Evolutionary conservation across 768 basidiomycete genomes (phyloP).

Genomic region (Phylloporus sp.): DNA sequence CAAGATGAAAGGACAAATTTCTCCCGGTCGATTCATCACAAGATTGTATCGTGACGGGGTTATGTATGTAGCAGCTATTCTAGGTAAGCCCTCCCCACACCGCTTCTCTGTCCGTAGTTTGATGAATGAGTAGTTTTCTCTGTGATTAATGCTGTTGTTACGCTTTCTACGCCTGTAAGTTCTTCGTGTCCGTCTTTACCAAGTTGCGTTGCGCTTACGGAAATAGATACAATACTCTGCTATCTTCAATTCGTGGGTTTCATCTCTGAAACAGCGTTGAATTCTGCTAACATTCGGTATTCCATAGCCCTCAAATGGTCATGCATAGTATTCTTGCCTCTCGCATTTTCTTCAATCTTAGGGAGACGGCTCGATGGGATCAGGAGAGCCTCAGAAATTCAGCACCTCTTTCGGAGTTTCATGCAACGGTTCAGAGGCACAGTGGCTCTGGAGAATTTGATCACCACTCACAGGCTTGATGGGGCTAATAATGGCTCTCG

Average conservation of each 20-base stretch:
- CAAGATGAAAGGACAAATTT: constrained; percentile 10
- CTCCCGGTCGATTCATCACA: constrained; percentile 7
- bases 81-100: constrained; percentile 1
- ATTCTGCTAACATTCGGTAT: neutral
- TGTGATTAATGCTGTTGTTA: constrained; percentile 13
- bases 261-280: neutral
- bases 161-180: constrained; percentile 8
- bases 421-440: neutral
- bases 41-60: constrained; percentile 18
- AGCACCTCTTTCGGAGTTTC: constrained; percentile 8
- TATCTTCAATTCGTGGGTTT: constrained; percentile 17
- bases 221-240: constrained; percentile 12
- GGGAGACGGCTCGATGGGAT: constrained; percentile 13
- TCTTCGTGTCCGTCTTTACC: neutral
- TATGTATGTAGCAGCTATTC: constrained; percentile 16
- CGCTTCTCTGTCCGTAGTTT: neutral
- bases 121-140: constrained; percentile 11
- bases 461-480: neutral
- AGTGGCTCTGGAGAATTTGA: neutral
- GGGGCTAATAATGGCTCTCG: no score
- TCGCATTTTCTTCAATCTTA: constrained; percentile 24
- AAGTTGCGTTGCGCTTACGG: neutral
- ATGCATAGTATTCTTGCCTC: constrained; percentile 23
- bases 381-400: neutral
- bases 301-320: constrained; percentile 17